Percentiles rank a stretch among this genome's conserved stretches.
Evolutionary conservation across 768 basidiomycete genomes (phyloP).

Genomic region (Coprinellus aureogranulatus): DNA sequence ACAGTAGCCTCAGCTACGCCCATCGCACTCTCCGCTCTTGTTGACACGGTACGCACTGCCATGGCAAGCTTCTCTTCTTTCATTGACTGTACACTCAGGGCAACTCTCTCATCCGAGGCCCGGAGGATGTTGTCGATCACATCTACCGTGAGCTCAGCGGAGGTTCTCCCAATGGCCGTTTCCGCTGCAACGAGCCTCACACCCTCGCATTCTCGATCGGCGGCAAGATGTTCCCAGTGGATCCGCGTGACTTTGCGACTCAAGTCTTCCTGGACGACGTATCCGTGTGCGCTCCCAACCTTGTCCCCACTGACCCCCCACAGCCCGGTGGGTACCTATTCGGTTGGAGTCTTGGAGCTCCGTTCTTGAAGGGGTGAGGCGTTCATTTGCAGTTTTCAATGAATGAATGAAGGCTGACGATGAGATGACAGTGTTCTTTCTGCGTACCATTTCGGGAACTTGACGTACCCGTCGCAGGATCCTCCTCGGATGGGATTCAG

Average conservation of each 20-base stretch:
- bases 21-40: conserved; percentile 58
- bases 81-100: conserved; percentile 41
- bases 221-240: conserved; percentile 67
- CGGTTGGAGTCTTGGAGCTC: conserved; percentile 75
- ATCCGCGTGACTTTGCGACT: conserved; percentile 67
- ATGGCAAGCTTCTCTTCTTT: neutral
- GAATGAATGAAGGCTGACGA: neutral
- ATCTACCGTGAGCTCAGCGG: conserved; percentile 43
- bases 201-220: conserved; percentile 66
- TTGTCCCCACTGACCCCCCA: conserved; percentile 66
- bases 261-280: conserved; percentile 39
- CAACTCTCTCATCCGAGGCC: conserved; percentile 75
- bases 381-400: neutral
- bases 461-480: conserved; percentile 64
- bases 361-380: conserved; percentile 70
- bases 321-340: conserved; percentile 57
- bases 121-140: conserved; percentile 56
- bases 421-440: conserved; percentile 56
- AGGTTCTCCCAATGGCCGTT: conserved; percentile 22
- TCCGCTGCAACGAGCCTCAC: conserved; percentile 61
- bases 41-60: conserved; percentile 62
- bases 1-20: conserved; percentile 30
- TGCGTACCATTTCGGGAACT: conserved; percentile 71
- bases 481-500: conserved; percentile 68
- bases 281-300: conserved; percentile 48